These are phyloP conservation scores for Fusarium sp. DNA, from an alignment of 2,329 filamentous ascomycete species.

Conservation along the genomic window DNA sequence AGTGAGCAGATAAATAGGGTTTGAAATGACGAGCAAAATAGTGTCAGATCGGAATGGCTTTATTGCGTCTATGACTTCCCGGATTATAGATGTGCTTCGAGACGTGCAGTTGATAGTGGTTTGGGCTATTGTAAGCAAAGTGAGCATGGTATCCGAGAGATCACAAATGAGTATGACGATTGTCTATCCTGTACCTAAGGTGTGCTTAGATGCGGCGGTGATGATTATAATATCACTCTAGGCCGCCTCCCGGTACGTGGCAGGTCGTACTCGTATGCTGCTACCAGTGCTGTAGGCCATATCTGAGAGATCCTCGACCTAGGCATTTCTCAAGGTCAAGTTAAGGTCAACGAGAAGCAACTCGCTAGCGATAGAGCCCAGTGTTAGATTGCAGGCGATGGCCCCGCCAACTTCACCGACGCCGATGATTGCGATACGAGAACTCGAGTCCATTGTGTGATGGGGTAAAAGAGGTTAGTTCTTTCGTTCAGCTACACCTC, in stretches of 20 bases:
- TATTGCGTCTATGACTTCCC: conserved; percentile 60
- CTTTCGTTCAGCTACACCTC: no score
- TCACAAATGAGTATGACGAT: no score
- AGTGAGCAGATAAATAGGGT: conserved; percentile 67
- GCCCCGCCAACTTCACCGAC: conserved; percentile 64
- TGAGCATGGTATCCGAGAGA: neutral
- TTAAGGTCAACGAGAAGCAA: conserved; percentile 65
- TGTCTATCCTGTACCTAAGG: conserved; percentile 39
- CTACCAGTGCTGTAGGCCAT: conserved; percentile 59
- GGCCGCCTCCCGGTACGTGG: conserved; percentile 59
- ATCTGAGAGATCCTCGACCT: conserved; percentile 65
- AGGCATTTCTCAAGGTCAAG: conserved; percentile 57
- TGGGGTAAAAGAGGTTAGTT: neutral
- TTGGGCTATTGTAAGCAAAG: conserved; percentile 20
- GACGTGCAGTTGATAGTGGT: conserved; percentile 43
- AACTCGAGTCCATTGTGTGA: neutral
- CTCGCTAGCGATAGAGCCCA: conserved; percentile 61
- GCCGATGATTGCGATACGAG: conserved; percentile 60
- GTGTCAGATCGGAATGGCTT: conserved; percentile 60
- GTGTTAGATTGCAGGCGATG: conserved; percentile 62
- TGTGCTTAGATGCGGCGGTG: conserved; percentile 64
- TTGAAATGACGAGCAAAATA: conserved; percentile 64
- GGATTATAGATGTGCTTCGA: conserved; percentile 61
- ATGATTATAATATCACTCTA: conserved; percentile 66
- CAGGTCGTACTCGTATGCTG: conserved; percentile 58